Base-by-base conservation (phyloP, 1,284 basidiomycete genomes). In the Tilletia walkeri region DNA sequence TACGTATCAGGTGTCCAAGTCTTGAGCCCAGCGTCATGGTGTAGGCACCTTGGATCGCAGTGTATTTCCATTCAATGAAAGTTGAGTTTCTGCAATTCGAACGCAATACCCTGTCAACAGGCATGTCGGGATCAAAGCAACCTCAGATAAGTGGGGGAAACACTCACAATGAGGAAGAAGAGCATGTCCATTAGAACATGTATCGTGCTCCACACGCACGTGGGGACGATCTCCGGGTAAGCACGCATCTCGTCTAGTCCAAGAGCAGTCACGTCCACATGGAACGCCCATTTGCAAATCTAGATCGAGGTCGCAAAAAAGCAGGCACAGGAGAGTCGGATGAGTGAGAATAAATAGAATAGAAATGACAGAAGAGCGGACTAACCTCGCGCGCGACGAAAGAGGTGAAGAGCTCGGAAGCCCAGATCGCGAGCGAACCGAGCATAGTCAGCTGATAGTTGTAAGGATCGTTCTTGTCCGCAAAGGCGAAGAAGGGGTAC, bases 181-280 rank as follows among this genome's bases (percentile, higher is more conserved):
- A 88, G 84, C 77, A 88, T 87, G 76, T 88, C 87, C 84, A 86
- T 87, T 6, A 87, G 84, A 16, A 88, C 87, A 76, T 88, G 87
- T 1, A 87, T 84, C 1, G 84, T 84, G 2, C 86, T 86, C 86
- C 86, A 87, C 7, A 86, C 85, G 76, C 82, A 75, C 16, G 83
- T 81, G 2, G 83, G 74, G 47, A 85, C 72, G 20, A 85, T 69
- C 45, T 85, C 84, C 5, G 87, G 87, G 72, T 87, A 87, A 67
- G 86, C 85, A 49, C 86, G 82, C 84, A 88, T 86, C 76, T 87
- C 86, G 72, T 87, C 86, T 20, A 88, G 74, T 0, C 87, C 87
- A 36, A 84, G 69, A 48, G 86, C 85, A 0, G 86, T 86, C 47
- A 88, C 86, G 72, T 88, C 86, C 2, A 88, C 83, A 20, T 80